phyloP scores from a whole-genome alignment of 345 rosid genomes.

The Tarenaya hassleriana region DNA sequence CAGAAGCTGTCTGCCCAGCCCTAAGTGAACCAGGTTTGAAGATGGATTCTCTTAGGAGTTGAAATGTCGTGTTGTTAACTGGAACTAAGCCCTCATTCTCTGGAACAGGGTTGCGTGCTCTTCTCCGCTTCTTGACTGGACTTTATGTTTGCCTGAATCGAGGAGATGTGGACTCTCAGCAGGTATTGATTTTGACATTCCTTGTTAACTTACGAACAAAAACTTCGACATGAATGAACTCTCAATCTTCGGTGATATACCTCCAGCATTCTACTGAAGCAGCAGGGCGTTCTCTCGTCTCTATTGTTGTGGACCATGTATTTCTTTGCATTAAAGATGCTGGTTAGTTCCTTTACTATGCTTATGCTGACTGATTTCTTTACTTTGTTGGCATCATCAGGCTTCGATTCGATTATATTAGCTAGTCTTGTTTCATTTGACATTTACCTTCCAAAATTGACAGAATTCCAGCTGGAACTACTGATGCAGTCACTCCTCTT shows the following conservation, averaged over 20 bases:
- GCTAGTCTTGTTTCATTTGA: conserved; percentile 12
- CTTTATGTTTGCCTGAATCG: conserved; percentile 85
- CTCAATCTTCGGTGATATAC: conserved; percentile 26
- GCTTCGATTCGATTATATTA: conserved; percentile 10
- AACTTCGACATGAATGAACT: background rate
- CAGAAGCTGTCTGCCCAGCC: conserved; percentile 97
- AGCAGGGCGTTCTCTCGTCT: conserved; percentile 84
- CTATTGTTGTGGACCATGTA: conserved; percentile 91
- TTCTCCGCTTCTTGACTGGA: conserved; percentile 93
- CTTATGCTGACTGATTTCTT: background rate
- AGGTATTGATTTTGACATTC: conserved; percentile 41
- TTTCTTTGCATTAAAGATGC: conserved; percentile 92
- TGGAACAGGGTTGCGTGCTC: conserved; percentile 85
- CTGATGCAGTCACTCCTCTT: conserved; percentile 90
- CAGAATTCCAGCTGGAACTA: conserved; percentile 95
- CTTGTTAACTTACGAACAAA: conserved; percentile 1
- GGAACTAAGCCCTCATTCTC: conserved; percentile 17
- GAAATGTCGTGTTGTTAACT: conserved; percentile 16
- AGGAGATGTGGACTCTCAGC: conserved; percentile 90
- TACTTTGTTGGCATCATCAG: conserved; percentile 4
- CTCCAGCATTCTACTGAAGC: conserved; percentile 76
- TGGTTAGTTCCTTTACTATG: conserved; percentile 49
- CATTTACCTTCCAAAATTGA: conserved; percentile 27
- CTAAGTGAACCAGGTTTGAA: conserved; percentile 91
- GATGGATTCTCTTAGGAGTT: conserved; percentile 6